phyloP scores from a whole-genome alignment of 805 yeast species.

The Hanseniaspora occidentalis region DNA sequence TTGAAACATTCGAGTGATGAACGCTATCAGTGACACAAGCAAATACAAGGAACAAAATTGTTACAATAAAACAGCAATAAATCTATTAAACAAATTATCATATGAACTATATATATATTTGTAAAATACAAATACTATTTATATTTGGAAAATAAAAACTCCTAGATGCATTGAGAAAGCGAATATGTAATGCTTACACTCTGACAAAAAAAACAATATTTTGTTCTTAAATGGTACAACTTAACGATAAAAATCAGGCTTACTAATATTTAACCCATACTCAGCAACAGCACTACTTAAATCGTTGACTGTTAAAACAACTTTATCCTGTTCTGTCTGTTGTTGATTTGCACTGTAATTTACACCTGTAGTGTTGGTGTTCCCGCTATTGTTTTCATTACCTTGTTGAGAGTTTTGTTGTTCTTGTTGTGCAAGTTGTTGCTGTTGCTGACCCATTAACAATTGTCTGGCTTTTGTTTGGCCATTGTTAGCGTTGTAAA shows the following conservation, averaged over 20 bases:
- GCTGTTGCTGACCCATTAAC: conserved; percentile 49
- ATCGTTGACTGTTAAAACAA: conserved; percentile 86
- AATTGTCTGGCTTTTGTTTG: conserved; percentile 75
- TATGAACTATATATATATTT: no score
- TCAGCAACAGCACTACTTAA: conserved; percentile 85
- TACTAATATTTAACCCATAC: conserved; percentile 76
- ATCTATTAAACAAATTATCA: no score
- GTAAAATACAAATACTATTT: no score
- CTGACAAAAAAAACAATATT: not conserved
- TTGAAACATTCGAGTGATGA: no score
- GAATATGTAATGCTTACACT: no score
- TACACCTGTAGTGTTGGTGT: conserved; percentile 10
- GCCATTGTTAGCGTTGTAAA: conserved; percentile 76
- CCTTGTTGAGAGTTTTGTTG: conserved; percentile 9
- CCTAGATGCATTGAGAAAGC: no score
- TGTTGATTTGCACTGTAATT: conserved; percentile 27
- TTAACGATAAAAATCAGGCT: conserved; percentile 90
- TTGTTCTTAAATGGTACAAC: not conserved
- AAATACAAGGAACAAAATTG: no score
- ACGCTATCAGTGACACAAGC: no score
- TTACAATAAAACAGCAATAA: no score
- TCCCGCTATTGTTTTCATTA: conserved; percentile 1
- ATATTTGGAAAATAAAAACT: no score
- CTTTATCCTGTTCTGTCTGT: conserved; percentile 46
- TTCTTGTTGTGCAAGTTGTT: conserved; percentile 24